Conservation (phyloP, 495 filamentous ascomycete species). For the Baudoinia panamericana region DNA sequence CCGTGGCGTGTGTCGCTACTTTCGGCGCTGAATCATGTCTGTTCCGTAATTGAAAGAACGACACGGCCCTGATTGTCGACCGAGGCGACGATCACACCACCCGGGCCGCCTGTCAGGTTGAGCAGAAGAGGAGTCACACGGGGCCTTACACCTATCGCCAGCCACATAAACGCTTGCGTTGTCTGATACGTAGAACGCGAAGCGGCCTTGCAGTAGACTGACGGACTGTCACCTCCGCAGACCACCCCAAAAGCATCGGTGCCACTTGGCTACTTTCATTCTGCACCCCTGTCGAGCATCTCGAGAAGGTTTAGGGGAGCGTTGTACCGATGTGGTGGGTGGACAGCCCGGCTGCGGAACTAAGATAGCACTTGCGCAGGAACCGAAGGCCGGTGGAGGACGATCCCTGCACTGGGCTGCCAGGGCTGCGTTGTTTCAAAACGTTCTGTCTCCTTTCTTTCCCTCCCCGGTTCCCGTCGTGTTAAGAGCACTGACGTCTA, state of each 20-base stretch:
- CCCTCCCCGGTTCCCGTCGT: background rate
- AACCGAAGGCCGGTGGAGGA: background rate
- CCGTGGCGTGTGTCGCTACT: too few relatives aligned
- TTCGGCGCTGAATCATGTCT: slow-evolving; percentile 1
- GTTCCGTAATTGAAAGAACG: slow-evolving; percentile 3
- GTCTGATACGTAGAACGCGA: background rate
- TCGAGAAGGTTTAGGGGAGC: slow-evolving; percentile 7
- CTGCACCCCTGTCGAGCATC: background rate
- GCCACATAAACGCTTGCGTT: background rate
- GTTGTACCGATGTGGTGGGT: slow-evolving; percentile 9
- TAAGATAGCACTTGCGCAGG: slow-evolving; percentile 7
- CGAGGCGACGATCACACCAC: too few relatives aligned
- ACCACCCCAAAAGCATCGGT: too few relatives aligned
- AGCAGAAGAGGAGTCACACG: background rate
- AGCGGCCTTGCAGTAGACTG: background rate
- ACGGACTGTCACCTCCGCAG: too few relatives aligned
- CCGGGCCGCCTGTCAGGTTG: background rate
- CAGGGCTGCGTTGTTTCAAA: background rate
- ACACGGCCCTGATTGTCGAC: too few relatives aligned
- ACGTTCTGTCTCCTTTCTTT: background rate
- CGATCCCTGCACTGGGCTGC: slow-evolving; percentile 1
- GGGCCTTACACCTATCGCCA: background rate
- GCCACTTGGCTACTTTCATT: background rate
- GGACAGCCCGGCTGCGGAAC: background rate
- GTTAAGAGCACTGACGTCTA: slow-evolving; percentile 10